Conservation (phyloP, 805 yeast genomes). For the Blastobotrys parvus region DNA sequence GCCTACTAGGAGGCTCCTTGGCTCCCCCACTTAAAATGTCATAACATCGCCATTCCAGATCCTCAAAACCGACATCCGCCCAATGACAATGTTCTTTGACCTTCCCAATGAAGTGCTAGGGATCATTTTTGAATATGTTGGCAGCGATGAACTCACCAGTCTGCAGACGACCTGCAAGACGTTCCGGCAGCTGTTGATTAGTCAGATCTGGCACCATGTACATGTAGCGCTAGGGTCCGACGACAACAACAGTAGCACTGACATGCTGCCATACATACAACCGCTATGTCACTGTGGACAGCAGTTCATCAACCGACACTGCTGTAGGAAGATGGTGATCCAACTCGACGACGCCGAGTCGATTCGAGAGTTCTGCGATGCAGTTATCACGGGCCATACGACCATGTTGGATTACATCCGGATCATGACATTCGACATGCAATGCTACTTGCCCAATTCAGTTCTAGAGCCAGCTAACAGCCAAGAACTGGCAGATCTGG, state of each 20-base stretch:
- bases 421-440: background rate
- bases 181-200: background rate
- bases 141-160: background rate
- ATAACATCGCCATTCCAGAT: no score
- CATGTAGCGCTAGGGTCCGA: background rate
- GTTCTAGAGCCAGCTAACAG: background rate
- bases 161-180: background rate
- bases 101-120: background rate
- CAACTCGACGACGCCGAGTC: background rate
- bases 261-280: background rate
- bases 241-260: background rate
- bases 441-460: background rate
- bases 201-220: background rate
- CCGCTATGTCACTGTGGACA: background rate
- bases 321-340: background rate
- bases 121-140: background rate
- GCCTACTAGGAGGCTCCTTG: no score
- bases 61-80: no score
- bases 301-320: background rate
- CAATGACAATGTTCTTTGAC: no score
- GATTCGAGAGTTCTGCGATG: background rate
- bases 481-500: background rate
- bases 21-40: no score
- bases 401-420: background rate
- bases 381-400: background rate